Evolutionary conservation across 2,329 filamentous ascomycete species (phyloP).

Genomic region (Trichophyton rubrum): DNA sequence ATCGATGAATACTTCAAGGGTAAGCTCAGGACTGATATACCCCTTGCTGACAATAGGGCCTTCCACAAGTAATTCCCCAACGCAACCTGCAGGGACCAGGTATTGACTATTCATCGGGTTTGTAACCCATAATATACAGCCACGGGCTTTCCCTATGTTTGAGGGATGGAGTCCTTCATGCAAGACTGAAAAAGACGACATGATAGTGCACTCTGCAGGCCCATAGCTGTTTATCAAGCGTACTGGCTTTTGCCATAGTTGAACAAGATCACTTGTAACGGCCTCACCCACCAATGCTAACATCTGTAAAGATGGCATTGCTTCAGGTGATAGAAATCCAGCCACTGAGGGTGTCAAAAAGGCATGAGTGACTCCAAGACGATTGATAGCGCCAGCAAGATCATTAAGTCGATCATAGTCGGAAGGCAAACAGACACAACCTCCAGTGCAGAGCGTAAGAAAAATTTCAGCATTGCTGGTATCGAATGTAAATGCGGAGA

Average conservation of each 20-base stretch:
- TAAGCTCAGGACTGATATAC: conserved; percentile 31
- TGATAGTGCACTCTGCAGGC: conserved; percentile 8
- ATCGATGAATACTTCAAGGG: conserved; percentile 19
- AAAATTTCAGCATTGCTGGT: conserved; percentile 85
- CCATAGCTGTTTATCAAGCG: conserved; percentile 29
- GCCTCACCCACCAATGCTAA: conserved; percentile 37
- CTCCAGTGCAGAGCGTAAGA: conserved; percentile 20
- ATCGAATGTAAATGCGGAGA: conserved; percentile 77
- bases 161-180: neutral
- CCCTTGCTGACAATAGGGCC: conserved; percentile 28
- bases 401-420: conserved; percentile 22
- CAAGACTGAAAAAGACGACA: conserved; percentile 11
- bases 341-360: conserved; percentile 49
- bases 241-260: conserved; percentile 29
- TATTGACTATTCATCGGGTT: conserved; percentile 22
- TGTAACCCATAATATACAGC: conserved; percentile 23
- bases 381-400: conserved; percentile 24
- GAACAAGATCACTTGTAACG: conserved; percentile 29
- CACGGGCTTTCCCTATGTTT: conserved; percentile 25
- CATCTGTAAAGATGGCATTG: conserved; percentile 31
- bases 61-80: conserved; percentile 27
- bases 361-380: conserved; percentile 25
- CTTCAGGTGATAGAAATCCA: conserved; percentile 17
- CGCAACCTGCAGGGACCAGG: conserved; percentile 27
- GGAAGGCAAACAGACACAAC: conserved; percentile 33